Percentiles rank a stretch among this genome's conserved stretches.
These are phyloP conservation scores for Suillus americanus DNA, from an alignment of 768 basidiomycete genomes.

Conservation along the genomic window DNA sequence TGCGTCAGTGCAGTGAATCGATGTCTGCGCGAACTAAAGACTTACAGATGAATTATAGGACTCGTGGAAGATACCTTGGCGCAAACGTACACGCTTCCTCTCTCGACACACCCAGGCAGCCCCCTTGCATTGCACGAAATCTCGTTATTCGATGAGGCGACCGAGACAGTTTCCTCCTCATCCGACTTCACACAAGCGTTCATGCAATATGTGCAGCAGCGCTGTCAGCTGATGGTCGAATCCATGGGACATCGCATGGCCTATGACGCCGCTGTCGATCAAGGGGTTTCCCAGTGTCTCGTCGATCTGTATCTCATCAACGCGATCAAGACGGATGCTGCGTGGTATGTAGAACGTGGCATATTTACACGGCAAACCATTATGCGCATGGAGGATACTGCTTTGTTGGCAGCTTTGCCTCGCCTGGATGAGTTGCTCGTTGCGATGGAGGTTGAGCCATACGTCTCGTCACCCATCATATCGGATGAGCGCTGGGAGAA, in stretches of 20 bases:
- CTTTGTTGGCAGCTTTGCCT: conserved; percentile 19
- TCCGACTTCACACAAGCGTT: conserved; percentile 18
- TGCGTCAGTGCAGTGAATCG: conserved; percentile 17
- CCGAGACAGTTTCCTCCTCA: conserved; percentile 3
- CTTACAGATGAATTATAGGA: conserved; percentile 17
- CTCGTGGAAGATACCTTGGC: conserved; percentile 29
- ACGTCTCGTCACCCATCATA: conserved; percentile 27
- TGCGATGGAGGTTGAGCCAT: conserved; percentile 22
- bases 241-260: conserved; percentile 31
- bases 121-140: conserved; percentile 25
- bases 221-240: conserved; percentile 24
- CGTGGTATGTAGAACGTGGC: neutral
- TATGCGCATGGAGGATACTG: neutral
- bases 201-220: conserved; percentile 20
- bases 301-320: neutral
- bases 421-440: conserved; percentile 23
- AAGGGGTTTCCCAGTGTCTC: neutral
- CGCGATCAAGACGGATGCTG: neutral
- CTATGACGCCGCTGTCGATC: conserved; percentile 25
- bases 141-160: conserved; percentile 10
- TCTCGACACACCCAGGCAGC: conserved; percentile 11
- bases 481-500: conserved; percentile 26
- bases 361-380: neutral
- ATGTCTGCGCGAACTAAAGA: neutral
- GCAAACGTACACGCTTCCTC: conserved; percentile 17